phyloP scores from a whole-genome alignment of 2,329 filamentous ascomycete species.

The Lecanicillium sp. region DNA sequence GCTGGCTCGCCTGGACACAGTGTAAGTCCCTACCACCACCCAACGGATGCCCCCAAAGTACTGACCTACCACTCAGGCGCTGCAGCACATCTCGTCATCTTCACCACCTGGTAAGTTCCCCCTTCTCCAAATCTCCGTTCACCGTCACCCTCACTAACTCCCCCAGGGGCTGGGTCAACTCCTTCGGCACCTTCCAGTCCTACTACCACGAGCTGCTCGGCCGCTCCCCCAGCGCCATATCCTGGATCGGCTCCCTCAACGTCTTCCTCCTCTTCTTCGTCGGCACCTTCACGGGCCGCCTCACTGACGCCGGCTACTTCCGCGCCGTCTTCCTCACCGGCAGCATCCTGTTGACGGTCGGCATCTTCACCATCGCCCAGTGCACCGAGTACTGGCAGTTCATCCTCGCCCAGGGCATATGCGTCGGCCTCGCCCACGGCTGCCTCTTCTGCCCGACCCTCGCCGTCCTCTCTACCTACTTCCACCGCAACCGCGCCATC shows the following conservation, averaged over 20 bases:
- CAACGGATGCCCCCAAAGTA: background rate
- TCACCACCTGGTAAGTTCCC: constrained; percentile 42
- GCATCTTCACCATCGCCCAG: constrained; percentile 42
- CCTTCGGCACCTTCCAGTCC: constrained; percentile 50
- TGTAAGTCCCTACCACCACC: constrained; percentile 27
- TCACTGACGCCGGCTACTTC: constrained; percentile 50
- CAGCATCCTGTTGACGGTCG: constrained; percentile 36
- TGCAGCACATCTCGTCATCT: constrained; percentile 37
- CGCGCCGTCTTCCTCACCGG: constrained; percentile 36
- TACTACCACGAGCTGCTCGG: constrained; percentile 41
- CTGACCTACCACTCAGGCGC: constrained; percentile 13
- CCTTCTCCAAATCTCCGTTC: background rate
- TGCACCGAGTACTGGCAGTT: constrained; percentile 50
- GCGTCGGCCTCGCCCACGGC: constrained; percentile 53
- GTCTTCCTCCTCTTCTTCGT: constrained; percentile 51
- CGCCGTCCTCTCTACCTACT: constrained; percentile 62
- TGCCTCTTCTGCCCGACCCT: constrained; percentile 59
- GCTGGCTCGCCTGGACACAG: constrained; percentile 39
- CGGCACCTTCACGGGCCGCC: constrained; percentile 46
- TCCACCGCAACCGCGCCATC: constrained; percentile 48
- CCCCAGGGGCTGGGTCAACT: constrained; percentile 45
- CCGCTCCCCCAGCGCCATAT: constrained; percentile 38
- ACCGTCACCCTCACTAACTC: background rate
- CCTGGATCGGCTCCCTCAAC: constrained; percentile 50
- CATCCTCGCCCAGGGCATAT: constrained; percentile 51